A percentile compares a stretch with the other conserved stretches of the same genome.
These are phyloP conservation scores for Eleusine coracana DNA, from an alignment of 176 grass and related monocot species.

Conservation along the genomic window DNA sequence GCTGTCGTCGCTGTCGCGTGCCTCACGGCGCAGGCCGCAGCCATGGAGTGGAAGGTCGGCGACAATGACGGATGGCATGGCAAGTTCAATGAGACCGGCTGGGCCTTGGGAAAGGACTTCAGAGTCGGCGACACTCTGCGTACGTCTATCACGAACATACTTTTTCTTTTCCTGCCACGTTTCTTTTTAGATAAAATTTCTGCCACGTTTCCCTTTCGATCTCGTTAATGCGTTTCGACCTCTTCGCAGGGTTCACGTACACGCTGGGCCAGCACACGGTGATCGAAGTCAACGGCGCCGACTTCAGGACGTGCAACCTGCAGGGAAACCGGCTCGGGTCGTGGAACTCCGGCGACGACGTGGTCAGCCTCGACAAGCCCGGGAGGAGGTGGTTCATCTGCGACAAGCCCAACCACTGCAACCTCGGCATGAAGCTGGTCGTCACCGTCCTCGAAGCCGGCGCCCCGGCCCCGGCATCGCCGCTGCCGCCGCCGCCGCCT, in stretches of 20 bases:
- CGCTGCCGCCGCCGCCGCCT: neutral
- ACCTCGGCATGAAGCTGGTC: neutral
- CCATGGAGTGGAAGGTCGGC: neutral
- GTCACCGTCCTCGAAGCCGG: neutral
- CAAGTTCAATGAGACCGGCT: neutral
- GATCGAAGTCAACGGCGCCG: neutral
- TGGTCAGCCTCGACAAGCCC: neutral
- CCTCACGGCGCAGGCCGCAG: neutral
- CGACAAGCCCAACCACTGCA: neutral
- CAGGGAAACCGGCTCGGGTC: rapidly evolving
- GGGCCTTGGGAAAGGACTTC: constrained; percentile 11
- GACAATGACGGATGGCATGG: constrained; percentile 5
- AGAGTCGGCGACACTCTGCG: constrained; percentile 6
- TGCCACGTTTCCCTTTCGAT: no score
- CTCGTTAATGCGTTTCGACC: no score
- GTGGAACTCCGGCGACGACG: neutral
- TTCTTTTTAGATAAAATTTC: no score
- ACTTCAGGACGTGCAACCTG: constrained; percentile 24
- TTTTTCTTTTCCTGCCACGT: neutral
- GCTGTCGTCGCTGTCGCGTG: neutral
- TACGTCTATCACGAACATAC: neutral
- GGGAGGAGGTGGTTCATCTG: constrained; percentile 7
- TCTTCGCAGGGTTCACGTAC: constrained; percentile 9
- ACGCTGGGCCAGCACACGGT: neutral
- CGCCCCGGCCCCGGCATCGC: neutral